Evolutionary conservation across 192 early-diverging fungal species (phyloP), one percentile per base, ranked within the genome.

Genomic region (Mortierella claussenii): DNA sequence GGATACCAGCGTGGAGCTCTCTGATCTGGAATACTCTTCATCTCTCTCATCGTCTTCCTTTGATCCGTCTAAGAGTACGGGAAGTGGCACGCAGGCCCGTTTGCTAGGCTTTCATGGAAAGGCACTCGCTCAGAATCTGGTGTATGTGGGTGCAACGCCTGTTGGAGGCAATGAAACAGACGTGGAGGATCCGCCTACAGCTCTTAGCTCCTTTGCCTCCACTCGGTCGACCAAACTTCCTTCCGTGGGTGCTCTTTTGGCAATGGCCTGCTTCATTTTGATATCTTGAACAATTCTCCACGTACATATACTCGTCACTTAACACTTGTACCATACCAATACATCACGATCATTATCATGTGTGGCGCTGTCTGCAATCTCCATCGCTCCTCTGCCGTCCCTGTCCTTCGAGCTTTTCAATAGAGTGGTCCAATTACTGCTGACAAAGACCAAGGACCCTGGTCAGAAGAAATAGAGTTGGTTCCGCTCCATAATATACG

Each of bases 31-130:
- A n/a, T 17, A 53, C 1, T 23, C 23, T 0, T 48, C 26, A 12
- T 32, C 55, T 2, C 18, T 47, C 0, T 51, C 52, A 12, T 7
- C 46, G 32, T 42, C 49, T 13, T n/a, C 43, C 11, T 20, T 30
- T n/a, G n/a, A n/a, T n/a, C n/a, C n/a, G 21, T n/a, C 11, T 26
- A 18, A 20, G 10, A 43, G 10, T 31, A 12, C 33, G 2, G 52
- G 33, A 12, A 8, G 24, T 18, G 24, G 15, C 1, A 21, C 28
- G 2, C 33, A 33, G n/a, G 52, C 23, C 15, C 32, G 33, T 4
- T 20, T 56, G 5, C 31, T 54, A 32, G 57, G 54, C 3, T 65
- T 75, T 21, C 70, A 60, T 47, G 63, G 70, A 17, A 75, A 75
- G 30, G 62, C 49, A 1, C 51, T 75, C 1, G 62, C 70, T 9